A percentile compares a stretch with the other conserved stretches of the same genome.
Evolutionary conservation across 106 monocot species (phyloP).

Genomic region (Phalaenopsis equestris): DNA sequence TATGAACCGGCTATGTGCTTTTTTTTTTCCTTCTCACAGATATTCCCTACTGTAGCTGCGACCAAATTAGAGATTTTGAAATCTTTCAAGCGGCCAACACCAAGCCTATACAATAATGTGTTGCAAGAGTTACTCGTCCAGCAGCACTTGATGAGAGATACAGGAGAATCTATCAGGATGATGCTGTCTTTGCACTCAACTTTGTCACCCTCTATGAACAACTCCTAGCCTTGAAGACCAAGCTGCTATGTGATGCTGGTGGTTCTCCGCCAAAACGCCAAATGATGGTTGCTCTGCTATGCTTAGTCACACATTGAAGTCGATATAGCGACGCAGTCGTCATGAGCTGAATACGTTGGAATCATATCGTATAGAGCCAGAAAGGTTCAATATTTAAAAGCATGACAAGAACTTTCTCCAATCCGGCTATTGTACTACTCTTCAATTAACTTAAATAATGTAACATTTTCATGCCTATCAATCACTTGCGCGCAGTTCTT

Average conservation of each 20-base stretch:
- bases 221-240: constrained; percentile 61
- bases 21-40: constrained; percentile 24
- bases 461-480: no score
- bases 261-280: no score
- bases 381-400: no score
- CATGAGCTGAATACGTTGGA: no score
- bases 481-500: no score
- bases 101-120: constrained; percentile 73
- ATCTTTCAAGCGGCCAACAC: constrained; percentile 76
- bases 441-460: no score
- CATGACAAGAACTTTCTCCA: no score
- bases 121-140: constrained; percentile 87
- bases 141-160: constrained; percentile 91
- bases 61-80: constrained; percentile 74
- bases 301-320: no score
- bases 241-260: constrained; percentile 28
- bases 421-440: no score
- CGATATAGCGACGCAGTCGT: no score
- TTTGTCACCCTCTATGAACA: constrained; percentile 89
- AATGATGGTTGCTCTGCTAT: no score
- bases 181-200: constrained; percentile 85
- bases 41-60: constrained; percentile 66
- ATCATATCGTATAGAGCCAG: no score
- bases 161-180: constrained; percentile 82
- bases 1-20: background rate